These are phyloP conservation scores for Chiua virens DNA, from an alignment of 768 basidiomycete species.

Conservation along the genomic window DNA sequence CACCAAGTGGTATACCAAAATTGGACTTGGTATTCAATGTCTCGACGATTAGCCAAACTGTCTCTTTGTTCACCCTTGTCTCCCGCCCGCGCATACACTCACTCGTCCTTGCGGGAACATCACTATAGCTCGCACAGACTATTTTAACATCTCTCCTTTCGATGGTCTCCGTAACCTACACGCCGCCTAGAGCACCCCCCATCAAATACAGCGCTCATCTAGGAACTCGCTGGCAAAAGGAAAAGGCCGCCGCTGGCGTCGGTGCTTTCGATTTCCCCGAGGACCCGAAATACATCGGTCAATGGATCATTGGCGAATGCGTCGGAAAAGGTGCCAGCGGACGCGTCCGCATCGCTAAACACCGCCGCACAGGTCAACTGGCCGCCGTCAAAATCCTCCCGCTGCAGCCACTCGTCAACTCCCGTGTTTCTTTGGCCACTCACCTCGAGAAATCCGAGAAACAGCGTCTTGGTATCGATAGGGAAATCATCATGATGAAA, in stretches of 20 bases:
- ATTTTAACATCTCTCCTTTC: slow-evolving; percentile 6
- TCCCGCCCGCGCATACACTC: slow-evolving; percentile 3
- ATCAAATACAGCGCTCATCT: slow-evolving; percentile 66
- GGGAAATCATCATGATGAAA: slow-evolving; percentile 99
- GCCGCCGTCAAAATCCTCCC: slow-evolving; percentile 97
- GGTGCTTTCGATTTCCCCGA: slow-evolving; percentile 78
- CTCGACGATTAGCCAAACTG: too few species aligned
- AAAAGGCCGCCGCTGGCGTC: slow-evolving; percentile 77
- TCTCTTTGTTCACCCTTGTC: slow-evolving; percentile 3
- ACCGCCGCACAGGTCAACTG: slow-evolving; percentile 81
- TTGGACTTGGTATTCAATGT: background rate
- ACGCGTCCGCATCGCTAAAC: slow-evolving; percentile 91
- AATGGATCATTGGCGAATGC: slow-evolving; percentile 92
- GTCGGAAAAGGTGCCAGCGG: slow-evolving; percentile 94
- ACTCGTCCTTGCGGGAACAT: slow-evolving; percentile 7
- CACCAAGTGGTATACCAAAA: slow-evolving; percentile 3
- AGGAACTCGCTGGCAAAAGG: slow-evolving; percentile 86
- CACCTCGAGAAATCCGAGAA: slow-evolving; percentile 76
- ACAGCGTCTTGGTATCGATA: slow-evolving; percentile 81
- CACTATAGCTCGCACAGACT: slow-evolving; percentile 19
- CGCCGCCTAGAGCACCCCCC: slow-evolving; percentile 71
- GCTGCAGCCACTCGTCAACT: slow-evolving; percentile 71
- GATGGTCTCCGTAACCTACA: slow-evolving; percentile 39
- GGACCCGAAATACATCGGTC: slow-evolving; percentile 85
- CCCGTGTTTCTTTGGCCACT: slow-evolving; percentile 65